These are phyloP conservation scores for Phanerodontia chrysosporium DNA, from an alignment of 768 basidiomycete genomes.

Conservation along the genomic window DNA sequence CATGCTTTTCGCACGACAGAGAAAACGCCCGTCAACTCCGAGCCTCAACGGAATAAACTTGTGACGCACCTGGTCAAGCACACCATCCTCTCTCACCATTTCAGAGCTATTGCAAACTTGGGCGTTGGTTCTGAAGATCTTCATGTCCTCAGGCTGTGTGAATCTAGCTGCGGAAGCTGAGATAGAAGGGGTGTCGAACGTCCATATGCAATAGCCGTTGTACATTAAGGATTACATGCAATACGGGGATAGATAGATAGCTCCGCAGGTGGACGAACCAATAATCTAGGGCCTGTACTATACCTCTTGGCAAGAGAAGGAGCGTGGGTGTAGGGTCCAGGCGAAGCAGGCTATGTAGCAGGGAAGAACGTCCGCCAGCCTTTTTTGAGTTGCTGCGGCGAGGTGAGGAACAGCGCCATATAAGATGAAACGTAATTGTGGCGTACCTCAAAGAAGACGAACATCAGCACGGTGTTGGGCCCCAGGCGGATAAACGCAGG, in stretches of 20 bases:
- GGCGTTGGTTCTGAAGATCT: no score
- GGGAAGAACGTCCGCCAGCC: slow-evolving; percentile 41
- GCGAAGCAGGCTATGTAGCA: background rate
- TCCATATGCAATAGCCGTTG: background rate
- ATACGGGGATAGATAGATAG: background rate
- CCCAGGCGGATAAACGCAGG: slow-evolving; percentile 82
- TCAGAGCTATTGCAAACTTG: no score
- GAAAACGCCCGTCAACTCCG: background rate
- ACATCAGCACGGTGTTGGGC: slow-evolving; percentile 80
- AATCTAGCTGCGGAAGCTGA: background rate
- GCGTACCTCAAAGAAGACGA: slow-evolving; percentile 77
- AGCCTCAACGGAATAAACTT: background rate
- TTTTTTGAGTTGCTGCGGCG: slow-evolving; percentile 63
- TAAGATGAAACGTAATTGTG: background rate
- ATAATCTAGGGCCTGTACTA: background rate
- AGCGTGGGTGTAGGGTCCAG: background rate
- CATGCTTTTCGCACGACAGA: background rate
- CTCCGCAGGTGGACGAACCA: background rate
- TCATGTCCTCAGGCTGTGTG: background rate
- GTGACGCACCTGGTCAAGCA: background rate
- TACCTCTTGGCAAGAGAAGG: slow-evolving; percentile 1
- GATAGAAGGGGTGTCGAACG: background rate
- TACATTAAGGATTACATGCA: slow-evolving; percentile 2
- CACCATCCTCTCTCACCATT: background rate
- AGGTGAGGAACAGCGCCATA: background rate